Evolutionary conservation across 2,329 filamentous ascomycete genomes (phyloP).

Genomic region (Curvularia sp.): DNA sequence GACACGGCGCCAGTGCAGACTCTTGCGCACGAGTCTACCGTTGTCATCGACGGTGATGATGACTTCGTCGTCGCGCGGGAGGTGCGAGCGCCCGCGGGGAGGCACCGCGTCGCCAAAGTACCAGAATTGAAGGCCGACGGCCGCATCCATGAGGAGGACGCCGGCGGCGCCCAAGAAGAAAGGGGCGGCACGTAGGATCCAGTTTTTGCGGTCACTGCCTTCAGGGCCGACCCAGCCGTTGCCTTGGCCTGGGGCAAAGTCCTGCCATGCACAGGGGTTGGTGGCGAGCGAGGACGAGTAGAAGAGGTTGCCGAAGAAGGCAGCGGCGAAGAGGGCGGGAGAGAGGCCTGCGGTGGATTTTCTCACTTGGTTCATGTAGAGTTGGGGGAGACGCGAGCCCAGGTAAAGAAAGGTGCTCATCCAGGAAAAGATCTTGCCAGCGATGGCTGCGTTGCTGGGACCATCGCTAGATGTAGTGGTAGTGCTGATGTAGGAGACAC

Average conservation of each 20-base stretch:
- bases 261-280: constrained; percentile 68
- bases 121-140: constrained; percentile 68
- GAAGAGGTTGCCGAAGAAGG: constrained; percentile 72
- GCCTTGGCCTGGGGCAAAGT: constrained; percentile 61
- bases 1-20: constrained; percentile 63
- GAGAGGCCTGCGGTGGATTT: constrained; percentile 69
- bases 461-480: constrained; percentile 12
- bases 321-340: constrained; percentile 68
- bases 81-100: constrained; percentile 21
- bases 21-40: constrained; percentile 38
- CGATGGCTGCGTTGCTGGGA: constrained; percentile 33
- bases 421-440: constrained; percentile 56
- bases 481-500: constrained; percentile 14
- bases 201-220: constrained; percentile 62
- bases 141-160: constrained; percentile 67
- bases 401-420: constrained; percentile 53
- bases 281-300: constrained; percentile 68
- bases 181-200: constrained; percentile 65
- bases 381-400: constrained; percentile 59
- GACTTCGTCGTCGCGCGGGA: constrained; percentile 52
- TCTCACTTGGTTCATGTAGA: constrained; percentile 69
- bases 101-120: constrained; percentile 60
- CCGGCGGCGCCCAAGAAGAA: constrained; percentile 72
- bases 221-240: constrained; percentile 65
- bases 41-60: constrained; percentile 54